phyloP scores from a whole-genome alignment of 2,329 filamentous ascomycete genomes.

The Neurospora sp. region DNA sequence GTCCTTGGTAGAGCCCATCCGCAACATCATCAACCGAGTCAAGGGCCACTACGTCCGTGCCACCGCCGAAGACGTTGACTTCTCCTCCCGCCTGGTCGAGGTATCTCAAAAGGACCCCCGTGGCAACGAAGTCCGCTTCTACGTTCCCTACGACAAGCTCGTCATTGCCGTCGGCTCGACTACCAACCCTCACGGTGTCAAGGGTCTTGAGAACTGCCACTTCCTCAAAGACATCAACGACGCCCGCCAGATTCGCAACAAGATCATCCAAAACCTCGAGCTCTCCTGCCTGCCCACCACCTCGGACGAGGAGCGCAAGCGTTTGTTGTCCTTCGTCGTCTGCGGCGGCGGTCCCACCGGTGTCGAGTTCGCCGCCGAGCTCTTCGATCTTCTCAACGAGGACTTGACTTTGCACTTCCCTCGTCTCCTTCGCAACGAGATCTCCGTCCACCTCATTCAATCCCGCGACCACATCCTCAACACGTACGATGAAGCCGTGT shows the following conservation, averaged over 20 bases:
- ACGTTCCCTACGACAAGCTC: slow-evolving; percentile 94
- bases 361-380: slow-evolving; percentile 93
- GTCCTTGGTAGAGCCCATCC: slow-evolving; percentile 86
- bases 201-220: slow-evolving; percentile 85
- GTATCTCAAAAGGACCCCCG: slow-evolving; percentile 61
- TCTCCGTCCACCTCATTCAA: slow-evolving; percentile 95
- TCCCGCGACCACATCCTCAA: slow-evolving; percentile 92
- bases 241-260: slow-evolving; percentile 79
- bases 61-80: slow-evolving; percentile 79
- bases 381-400: slow-evolving; percentile 94
- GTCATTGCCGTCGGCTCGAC: slow-evolving; percentile 85
- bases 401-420: slow-evolving; percentile 80
- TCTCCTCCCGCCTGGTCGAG: slow-evolving; percentile 84
- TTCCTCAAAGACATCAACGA: slow-evolving; percentile 95
- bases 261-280: slow-evolving; percentile 83
- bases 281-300: slow-evolving; percentile 89
- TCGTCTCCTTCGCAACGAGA: slow-evolving; percentile 85
- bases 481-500: slow-evolving; percentile 93
- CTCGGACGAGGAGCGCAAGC: slow-evolving; percentile 72
- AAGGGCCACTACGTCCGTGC: slow-evolving; percentile 86
- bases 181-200: slow-evolving; percentile 92
- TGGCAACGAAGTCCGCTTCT: slow-evolving; percentile 74
- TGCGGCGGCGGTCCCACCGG: slow-evolving; percentile 93
- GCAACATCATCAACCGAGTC: slow-evolving; percentile 68
- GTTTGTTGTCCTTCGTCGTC: slow-evolving; percentile 89